Evolutionary conservation across 2,329 filamentous ascomycete species (phyloP), one percentile per base, ranked within the genome.

Genomic region (Myriosclerotinia scirpicola): DNA sequence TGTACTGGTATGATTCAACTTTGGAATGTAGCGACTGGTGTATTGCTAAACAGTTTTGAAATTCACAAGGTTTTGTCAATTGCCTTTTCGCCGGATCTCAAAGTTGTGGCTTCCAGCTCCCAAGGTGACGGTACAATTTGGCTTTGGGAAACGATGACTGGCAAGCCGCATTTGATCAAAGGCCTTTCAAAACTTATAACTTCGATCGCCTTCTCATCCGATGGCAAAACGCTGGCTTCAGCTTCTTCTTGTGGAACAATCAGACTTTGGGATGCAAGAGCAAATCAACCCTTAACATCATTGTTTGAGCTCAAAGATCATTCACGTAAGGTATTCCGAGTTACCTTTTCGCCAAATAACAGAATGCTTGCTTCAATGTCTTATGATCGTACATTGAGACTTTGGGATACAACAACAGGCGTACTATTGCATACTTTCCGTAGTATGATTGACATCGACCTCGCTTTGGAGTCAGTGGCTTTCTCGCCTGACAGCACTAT

Each of bases 181-280:
- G 5, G 11, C 2, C 44, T 5, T 7, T 46, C 17, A 6, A 7
- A 6, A 46, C 11, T 8, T 14, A 8, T 40, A 12, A 38, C 3
- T 20, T 53, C 36, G 14, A 34, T 54, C 1, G n/a, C 34, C 48
- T 54, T 63, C 20, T 63, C 48, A 15, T 34, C 17, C 9, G 48
- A 63, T 36, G 8, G 34, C 17, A 59, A 59, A 15, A 17, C n/a
- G 38, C 14, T 59, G 12, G 38, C 22, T 22, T 14, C 36, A 22
- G 55, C 7, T n/a, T 59, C 2, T 15, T 4, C 0, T 14, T 36
- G 44, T 59, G 9, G 38, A 8, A 59, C 38, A 7, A 42, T 59
- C 53, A 20, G n/a, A 53, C 12, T 68, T 20, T 69, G 62, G 67
- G 68, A 71, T 62, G 42, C 53, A 12, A 20, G 7, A 48, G 69